phyloP scores from a whole-genome alignment of 2,329 filamentous ascomycete genomes.

The Trichoderma simmonsii region DNA sequence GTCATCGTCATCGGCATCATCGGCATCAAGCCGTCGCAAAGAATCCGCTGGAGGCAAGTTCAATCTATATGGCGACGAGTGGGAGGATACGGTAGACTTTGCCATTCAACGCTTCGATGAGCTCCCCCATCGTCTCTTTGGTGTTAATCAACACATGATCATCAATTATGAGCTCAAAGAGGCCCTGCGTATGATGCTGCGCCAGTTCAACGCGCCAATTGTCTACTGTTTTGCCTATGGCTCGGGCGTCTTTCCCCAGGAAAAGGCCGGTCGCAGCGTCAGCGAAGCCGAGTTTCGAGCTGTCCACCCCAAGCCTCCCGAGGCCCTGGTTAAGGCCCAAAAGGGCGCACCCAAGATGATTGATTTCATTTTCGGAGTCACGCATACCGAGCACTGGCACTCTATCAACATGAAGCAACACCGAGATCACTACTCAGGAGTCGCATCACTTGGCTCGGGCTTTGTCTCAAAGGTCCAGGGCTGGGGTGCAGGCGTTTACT shows the following conservation, averaged over 20 bases:
- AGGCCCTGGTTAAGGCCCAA: slow-evolving; percentile 79
- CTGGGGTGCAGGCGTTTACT: slow-evolving; percentile 93
- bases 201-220: slow-evolving; percentile 89
- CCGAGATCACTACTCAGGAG: slow-evolving; percentile 84
- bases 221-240: slow-evolving; percentile 97
- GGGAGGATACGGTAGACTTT: slow-evolving; percentile 43
- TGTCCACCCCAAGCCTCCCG: slow-evolving; percentile 78
- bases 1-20: background rate
- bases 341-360: slow-evolving; percentile 92
- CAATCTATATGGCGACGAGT: slow-evolving; percentile 40
- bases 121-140: slow-evolving; percentile 60
- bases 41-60: slow-evolving; percentile 32
- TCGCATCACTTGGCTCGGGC: slow-evolving; percentile 80
- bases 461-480: slow-evolving; percentile 85
- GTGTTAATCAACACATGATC: slow-evolving; percentile 92
- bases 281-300: slow-evolving; percentile 57
- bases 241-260: slow-evolving; percentile 90
- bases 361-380: slow-evolving; percentile 96
- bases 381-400: slow-evolving; percentile 95
- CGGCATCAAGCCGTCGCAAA: slow-evolving; percentile 20
- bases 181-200: slow-evolving; percentile 78
- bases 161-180: slow-evolving; percentile 97
- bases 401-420: slow-evolving; percentile 87
- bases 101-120: slow-evolving; percentile 45
- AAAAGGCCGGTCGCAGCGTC: slow-evolving; percentile 49